Evolutionary conservation across 2,329 filamentous ascomycete genomes (phyloP), one percentile per base, ranked within the genome.

Genomic region (Trichoderma harzianum): DNA sequence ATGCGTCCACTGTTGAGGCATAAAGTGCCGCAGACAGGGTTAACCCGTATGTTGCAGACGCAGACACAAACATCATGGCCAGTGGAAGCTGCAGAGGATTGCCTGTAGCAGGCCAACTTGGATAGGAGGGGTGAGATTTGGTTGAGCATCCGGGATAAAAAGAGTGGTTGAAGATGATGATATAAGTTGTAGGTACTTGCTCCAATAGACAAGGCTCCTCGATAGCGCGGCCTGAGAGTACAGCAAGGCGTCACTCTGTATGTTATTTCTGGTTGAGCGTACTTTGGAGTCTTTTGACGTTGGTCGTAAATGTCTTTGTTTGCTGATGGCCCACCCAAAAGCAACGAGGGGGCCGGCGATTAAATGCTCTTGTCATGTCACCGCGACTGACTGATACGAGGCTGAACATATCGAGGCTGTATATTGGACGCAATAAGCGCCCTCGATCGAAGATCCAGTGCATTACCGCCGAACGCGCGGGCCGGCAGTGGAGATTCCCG

Each of bases 1-100:
- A 73, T n/a, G 78, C 78, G 30, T 73, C 30, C 12, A 47, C 70
- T 16, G 24, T 7, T 34, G 28, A 21, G 51, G 64, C 57, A 68
- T 36, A 43, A 4, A 72, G 18, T 26, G 55, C 18, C 14, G 28
- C 47, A 26, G 34, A 24, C 43, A 61, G 57, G 43, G 28, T 7
- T 36, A 43, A 21, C 18, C 34, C 16, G 30, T 53, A 47, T 14
- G 47, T 6, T 12, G 28, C n/a, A 24, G 47, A 28, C 32, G 14
- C 36, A 24, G 69, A 60, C 16, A 34, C 47, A 36, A 58, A 39
- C 61, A 66, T 66, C 11, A 55, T 60, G 53, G n/a, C 34, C 32
- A 57, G 26, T 21, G 30, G 60, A 16, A 57, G 60, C 43, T 24
- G 32, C 32, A 63, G 30, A 55, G 16, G 47, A 64, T 43, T 12